Conservation (phyloP, 768 basidiomycete species). For the Tulasnella calospora region DNA sequence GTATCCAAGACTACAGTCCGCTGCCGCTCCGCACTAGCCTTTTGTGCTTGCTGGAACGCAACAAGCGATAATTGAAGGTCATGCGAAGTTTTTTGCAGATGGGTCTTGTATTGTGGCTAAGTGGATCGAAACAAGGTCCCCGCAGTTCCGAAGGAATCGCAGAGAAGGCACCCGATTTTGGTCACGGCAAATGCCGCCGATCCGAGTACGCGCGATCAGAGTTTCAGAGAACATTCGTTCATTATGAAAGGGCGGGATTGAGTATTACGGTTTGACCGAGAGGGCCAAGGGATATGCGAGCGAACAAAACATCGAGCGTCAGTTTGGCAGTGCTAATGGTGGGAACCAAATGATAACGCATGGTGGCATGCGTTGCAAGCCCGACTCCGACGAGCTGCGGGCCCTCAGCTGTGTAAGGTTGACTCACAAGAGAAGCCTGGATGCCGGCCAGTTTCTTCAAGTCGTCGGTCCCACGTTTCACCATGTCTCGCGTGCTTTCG, state of each 20-base stretch:
- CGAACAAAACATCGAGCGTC: not conserved
- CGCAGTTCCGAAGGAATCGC: not conserved
- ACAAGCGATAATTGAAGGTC: conserved; percentile 87
- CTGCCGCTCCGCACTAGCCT: conserved; percentile 84
- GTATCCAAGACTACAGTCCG: conserved; percentile 83
- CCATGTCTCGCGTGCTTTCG: conserved; percentile 90
- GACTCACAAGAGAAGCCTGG: conserved; percentile 55
- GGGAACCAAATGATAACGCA: not conserved
- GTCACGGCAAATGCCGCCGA: not conserved
- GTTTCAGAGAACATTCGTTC: not conserved
- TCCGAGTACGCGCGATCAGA: not conserved
- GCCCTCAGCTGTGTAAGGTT: not conserved
- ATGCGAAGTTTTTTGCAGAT: conserved; percentile 86
- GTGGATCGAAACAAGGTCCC: conserved; percentile 6
- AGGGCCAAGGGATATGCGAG: not conserved
- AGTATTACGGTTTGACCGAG: not conserved
- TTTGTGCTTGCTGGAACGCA: conserved; percentile 88
- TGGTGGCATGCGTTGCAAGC: not conserved
- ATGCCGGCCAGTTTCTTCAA: conserved; percentile 79
- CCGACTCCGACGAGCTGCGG: not conserved
- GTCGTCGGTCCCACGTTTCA: conserved; percentile 89
- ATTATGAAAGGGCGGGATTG: not conserved
- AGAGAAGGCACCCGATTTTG: not conserved
- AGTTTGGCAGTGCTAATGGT: not conserved
- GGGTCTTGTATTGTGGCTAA: conserved; percentile 79